Conservation (phyloP, 2,329 filamentous ascomycete genomes). For the Aspergillus alliaceus region DNA sequence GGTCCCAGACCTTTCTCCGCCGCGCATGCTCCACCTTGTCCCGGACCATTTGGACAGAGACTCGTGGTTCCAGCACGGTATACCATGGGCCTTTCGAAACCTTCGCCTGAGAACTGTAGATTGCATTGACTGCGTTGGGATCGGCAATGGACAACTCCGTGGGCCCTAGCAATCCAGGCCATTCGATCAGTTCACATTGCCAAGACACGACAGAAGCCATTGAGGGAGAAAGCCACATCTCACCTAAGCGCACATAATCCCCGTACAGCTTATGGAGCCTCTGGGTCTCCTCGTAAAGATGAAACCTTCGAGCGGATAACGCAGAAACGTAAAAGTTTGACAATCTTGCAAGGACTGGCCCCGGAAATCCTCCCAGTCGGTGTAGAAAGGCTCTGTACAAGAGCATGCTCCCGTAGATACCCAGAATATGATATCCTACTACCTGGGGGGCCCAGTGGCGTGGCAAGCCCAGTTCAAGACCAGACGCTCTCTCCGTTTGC, state of each 20-base stretch:
- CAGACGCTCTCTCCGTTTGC: no score
- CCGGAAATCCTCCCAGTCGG: conserved; percentile 25
- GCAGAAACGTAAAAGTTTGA: conserved; percentile 20
- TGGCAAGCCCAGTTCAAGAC: no score
- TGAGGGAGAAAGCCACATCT: neutral
- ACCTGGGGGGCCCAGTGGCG: neutral
- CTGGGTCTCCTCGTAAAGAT: conserved; percentile 13
- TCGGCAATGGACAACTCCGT: conserved; percentile 7
- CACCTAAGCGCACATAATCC: conserved; percentile 29
- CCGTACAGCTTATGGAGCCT: conserved; percentile 26
- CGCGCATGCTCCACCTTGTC: conserved; percentile 17
- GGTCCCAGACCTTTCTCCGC: conserved; percentile 30
- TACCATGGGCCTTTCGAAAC: conserved; percentile 28
- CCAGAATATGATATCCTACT: neutral
- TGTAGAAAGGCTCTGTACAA: conserved; percentile 29
- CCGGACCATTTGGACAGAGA: conserved; percentile 23
- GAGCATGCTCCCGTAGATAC: conserved; percentile 17
- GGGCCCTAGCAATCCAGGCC: neutral
- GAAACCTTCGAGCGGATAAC: conserved; percentile 16
- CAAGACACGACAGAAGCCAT: no score
- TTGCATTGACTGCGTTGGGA: neutral
- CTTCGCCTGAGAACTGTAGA: conserved; percentile 2
- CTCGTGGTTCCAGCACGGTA: conserved; percentile 15
- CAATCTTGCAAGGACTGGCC: conserved; percentile 21
- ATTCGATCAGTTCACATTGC: no score